These are phyloP conservation scores for Nitzschia sp. DNA, from an alignment of 108 stramenopile genomes.

Conservation along the genomic window DNA sequence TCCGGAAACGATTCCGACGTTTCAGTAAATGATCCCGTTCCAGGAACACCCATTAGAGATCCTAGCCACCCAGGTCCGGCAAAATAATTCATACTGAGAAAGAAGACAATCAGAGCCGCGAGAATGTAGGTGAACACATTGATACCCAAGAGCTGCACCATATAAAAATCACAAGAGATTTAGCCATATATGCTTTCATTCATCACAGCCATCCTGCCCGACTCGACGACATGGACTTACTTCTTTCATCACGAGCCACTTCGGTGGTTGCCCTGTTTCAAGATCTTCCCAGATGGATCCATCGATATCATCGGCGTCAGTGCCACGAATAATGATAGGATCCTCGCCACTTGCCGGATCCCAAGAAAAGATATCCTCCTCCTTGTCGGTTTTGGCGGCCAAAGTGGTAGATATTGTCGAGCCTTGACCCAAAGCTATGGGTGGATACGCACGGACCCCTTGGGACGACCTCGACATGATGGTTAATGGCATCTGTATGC, in stretches of 20 bases:
- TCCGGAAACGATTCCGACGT: conserved; percentile 64
- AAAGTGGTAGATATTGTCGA: too few relatives aligned
- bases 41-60: conserved; percentile 56
- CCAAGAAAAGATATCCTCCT: not conserved
- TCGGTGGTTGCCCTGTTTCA: conserved; percentile 55
- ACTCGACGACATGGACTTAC: conserved; percentile 34
- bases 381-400: not conserved
- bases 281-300: conserved; percentile 51
- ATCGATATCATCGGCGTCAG: conserved; percentile 19
- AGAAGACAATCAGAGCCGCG: conserved; percentile 58
- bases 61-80: conserved; percentile 86
- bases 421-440: too few relatives aligned
- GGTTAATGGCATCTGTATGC: too few relatives aligned
- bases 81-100: conserved; percentile 63
- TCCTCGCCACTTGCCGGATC: not conserved
- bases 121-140: conserved; percentile 79
- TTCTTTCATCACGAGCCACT: conserved; percentile 63
- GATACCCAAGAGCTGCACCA: conserved; percentile 69
- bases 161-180: not conserved
- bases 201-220: not conserved
- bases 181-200: not conserved
- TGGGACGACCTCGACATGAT: not conserved
- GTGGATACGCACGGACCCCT: not conserved
- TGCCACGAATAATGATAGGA: not conserved
- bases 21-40: conserved; percentile 67